Conservation (phyloP, 140 eudicot species). For the Senecio squalidus region DNA sequence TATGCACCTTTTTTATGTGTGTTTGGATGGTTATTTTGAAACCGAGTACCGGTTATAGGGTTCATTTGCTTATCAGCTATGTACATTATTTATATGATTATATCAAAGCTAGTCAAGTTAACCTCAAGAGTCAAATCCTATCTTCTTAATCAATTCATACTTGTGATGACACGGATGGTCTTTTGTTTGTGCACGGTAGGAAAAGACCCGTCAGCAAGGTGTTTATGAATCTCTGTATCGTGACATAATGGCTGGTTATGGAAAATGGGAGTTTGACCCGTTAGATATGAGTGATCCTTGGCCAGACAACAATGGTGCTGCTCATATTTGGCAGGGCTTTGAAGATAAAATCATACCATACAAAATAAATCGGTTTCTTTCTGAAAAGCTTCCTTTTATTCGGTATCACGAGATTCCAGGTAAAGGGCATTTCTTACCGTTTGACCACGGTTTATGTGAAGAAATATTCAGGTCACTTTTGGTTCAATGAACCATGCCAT, state of each 20-base stretch:
- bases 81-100: background rate
- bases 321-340: constrained; percentile 72
- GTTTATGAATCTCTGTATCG: constrained; percentile 49
- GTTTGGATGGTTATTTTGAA: background rate
- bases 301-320: constrained; percentile 64
- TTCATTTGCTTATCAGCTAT: background rate
- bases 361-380: constrained; percentile 35
- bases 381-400: constrained; percentile 61
- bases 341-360: constrained; percentile 55
- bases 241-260: constrained; percentile 49
- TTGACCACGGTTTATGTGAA: constrained; percentile 34
- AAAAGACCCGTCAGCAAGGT: constrained; percentile 59
- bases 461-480: constrained; percentile 44
- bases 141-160: background rate
- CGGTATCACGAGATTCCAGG: constrained; percentile 63
- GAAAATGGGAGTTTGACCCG: constrained; percentile 79
- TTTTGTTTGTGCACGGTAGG: constrained; percentile 26
- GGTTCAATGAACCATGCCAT: constrained; percentile 22
- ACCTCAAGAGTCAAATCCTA: background rate
- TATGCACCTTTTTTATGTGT: background rate
- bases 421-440: constrained; percentile 47
- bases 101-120: background rate
- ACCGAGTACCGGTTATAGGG: background rate
- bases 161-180: background rate
- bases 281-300: constrained; percentile 50